These are phyloP conservation scores for Trichoderma aggressivum DNA, from an alignment of 2,329 filamentous ascomycete species.

Conservation along the genomic window DNA sequence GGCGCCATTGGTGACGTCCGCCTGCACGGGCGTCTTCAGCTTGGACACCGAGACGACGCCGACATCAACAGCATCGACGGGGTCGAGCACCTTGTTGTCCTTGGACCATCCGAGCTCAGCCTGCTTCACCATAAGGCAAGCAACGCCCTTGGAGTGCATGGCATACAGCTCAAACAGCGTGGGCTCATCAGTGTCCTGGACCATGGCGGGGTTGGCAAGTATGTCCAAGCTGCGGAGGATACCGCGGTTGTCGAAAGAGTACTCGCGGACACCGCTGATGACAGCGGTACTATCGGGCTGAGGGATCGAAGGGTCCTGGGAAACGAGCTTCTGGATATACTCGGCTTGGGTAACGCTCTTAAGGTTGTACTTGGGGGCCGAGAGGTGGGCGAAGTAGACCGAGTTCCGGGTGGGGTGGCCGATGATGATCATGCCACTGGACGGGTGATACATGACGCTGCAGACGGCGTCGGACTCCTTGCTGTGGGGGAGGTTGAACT, in stretches of 20 bases:
- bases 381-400: constrained; percentile 94
- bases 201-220: constrained; percentile 65
- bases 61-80: constrained; percentile 71
- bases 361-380: constrained; percentile 87
- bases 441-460: constrained; percentile 90
- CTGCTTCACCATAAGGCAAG: constrained; percentile 80
- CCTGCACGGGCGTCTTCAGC: constrained; percentile 53
- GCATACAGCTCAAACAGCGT: constrained; percentile 91
- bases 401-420: constrained; percentile 97
- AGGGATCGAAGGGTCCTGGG: constrained; percentile 68
- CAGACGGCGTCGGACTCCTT: constrained; percentile 98
- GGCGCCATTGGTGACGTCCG: constrained; percentile 35
- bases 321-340: constrained; percentile 75
- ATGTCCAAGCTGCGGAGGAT: constrained; percentile 88
- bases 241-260: constrained; percentile 84
- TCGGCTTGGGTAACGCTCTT: constrained; percentile 80
- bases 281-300: constrained; percentile 93
- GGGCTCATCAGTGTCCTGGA: constrained; percentile 62
- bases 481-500: constrained; percentile 92
- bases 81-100: constrained; percentile 80
- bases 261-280: constrained; percentile 94
- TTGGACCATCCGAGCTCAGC: constrained; percentile 87
- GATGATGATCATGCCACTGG: constrained; percentile 88
- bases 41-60: constrained; percentile 73
- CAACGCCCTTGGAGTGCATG: constrained; percentile 97